Conservation (phyloP, 495 filamentous ascomycete species). For the Cenococcum geophilum region DNA sequence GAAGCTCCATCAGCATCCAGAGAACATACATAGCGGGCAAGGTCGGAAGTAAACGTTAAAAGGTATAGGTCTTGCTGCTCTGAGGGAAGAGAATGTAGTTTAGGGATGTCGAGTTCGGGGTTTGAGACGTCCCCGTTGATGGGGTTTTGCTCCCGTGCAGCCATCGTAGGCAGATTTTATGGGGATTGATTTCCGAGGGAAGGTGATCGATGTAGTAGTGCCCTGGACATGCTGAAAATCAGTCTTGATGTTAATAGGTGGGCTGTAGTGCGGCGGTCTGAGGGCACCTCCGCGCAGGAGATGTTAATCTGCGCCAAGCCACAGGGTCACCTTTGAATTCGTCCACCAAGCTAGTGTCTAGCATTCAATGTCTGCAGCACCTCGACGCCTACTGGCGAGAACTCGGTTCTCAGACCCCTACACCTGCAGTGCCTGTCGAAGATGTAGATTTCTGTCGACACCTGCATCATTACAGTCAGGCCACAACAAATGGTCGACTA, state of each 20-base stretch:
- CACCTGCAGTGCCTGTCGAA: conserved; percentile 15
- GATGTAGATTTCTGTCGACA: conserved; percentile 46
- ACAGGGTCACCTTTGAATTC: background rate
- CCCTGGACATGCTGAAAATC: background rate
- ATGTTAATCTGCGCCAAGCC: background rate
- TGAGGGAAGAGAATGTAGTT: conserved; percentile 81
- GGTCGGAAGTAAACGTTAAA: conserved; percentile 76
- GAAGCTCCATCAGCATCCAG: conserved; percentile 73
- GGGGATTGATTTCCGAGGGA: background rate
- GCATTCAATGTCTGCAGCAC: conserved; percentile 8
- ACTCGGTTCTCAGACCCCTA: conserved; percentile 4
- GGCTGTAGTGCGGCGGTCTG: background rate
- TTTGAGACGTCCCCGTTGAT: conserved; percentile 24
- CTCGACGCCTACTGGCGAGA: conserved; percentile 2
- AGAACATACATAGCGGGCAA: conserved; percentile 71
- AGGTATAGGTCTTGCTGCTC: conserved; percentile 96
- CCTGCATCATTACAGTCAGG: conserved; percentile 53
- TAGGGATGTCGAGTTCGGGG: conserved; percentile 74
- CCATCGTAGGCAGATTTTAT: conserved; percentile 1
- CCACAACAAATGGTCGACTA: conserved; percentile 91
- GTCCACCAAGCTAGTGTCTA: background rate
- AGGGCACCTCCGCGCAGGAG: background rate
- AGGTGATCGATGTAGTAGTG: background rate
- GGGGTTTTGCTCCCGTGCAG: conserved; percentile 4
- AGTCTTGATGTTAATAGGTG: background rate